Base-by-base conservation (phyloP, 2,329 filamentous ascomycete genomes). In the Elsinoe necatrix region DNA sequence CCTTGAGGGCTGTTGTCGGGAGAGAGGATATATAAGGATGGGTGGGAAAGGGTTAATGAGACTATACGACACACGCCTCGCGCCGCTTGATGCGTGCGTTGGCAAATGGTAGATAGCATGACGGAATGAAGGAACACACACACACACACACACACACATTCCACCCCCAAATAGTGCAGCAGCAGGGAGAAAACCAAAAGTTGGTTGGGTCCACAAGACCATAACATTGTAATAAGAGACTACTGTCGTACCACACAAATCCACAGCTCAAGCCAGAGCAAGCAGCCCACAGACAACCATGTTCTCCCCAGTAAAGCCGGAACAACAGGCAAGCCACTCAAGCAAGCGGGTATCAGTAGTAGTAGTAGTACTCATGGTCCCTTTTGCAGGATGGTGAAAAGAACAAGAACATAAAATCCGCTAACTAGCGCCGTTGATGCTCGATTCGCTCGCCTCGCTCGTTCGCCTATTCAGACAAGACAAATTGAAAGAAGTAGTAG, bases 401-500 rank as follows among this genome's bases (percentile, higher is more conserved):
- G 3, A 34, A 23, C 3, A 50, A 16, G 3, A 50, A 11, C 14
- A 34, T 31, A 47, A 20, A 21, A 34, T 50, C 16, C 25, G 27
- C n/a, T 25, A 14, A 39, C 12, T 4, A 39, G 48, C 48, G 48
- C 48, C 48, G 48, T 14, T n/a, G 25, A 35, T 31, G 45, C 25
- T 23, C 18, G 9, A 16, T 31, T 12, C 3, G 25, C 25, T 50
- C 25, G 45, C n/a, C n/a, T n/a, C n/a, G n/a, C n/a, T 12, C 3
- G 25, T 18, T 50, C 25, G 45, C 31, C 31, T 52, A 21, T 39
- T 52, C 16, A 34, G 9, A 14, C 31, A 20, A 18, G 23, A 7
- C 27, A 31, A 50, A 34, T n/a, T n/a, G 47, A 35, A n/a, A 51
- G n/a, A 51, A 20, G 25, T n/a, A 51, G 47, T 18, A 34, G 25